phyloP scores from a whole-genome alignment of 2,329 filamentous ascomycete species.

The Coleophoma cylindrospora region DNA sequence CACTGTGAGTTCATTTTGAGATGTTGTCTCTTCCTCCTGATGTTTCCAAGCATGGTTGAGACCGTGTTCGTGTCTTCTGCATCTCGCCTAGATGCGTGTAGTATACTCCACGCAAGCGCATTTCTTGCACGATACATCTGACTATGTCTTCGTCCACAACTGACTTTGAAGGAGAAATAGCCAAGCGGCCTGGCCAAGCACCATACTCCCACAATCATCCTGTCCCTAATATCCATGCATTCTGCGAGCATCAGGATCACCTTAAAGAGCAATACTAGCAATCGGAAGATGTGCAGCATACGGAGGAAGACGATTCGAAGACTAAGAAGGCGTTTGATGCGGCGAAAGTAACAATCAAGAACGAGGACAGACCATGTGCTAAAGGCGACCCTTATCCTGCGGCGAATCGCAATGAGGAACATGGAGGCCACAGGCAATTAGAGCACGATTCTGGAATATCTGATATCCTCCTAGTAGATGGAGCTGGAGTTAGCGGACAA shows the following conservation, averaged over 20 bases:
- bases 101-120: too few relatives aligned
- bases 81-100: too few relatives aligned
- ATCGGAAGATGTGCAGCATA: constrained; percentile 17
- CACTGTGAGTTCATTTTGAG: too few relatives aligned
- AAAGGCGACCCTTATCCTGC: constrained; percentile 18
- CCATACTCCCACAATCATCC: constrained; percentile 19
- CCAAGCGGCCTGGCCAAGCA: constrained; percentile 16
- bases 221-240: constrained; percentile 19
- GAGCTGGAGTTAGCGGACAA: constrained; percentile 1
- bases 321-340: constrained; percentile 14
- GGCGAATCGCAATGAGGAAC: constrained; percentile 14
- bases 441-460: constrained; percentile 14
- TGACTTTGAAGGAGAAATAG: constrained; percentile 16
- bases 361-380: constrained; percentile 15
- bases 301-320: constrained; percentile 18
- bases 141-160: constrained; percentile 4
- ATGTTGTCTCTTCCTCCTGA: too few relatives aligned
- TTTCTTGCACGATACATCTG: neutral
- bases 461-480: constrained; percentile 2
- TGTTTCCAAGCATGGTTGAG: too few relatives aligned
- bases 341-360: constrained; percentile 15
- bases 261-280: constrained; percentile 12
- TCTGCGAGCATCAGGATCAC: constrained; percentile 17
- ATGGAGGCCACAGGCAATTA: constrained; percentile 2
- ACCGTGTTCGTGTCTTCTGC: too few relatives aligned